Base-by-base conservation (phyloP, 2,329 filamentous ascomycete genomes). In the Talaromyces piceae region DNA sequence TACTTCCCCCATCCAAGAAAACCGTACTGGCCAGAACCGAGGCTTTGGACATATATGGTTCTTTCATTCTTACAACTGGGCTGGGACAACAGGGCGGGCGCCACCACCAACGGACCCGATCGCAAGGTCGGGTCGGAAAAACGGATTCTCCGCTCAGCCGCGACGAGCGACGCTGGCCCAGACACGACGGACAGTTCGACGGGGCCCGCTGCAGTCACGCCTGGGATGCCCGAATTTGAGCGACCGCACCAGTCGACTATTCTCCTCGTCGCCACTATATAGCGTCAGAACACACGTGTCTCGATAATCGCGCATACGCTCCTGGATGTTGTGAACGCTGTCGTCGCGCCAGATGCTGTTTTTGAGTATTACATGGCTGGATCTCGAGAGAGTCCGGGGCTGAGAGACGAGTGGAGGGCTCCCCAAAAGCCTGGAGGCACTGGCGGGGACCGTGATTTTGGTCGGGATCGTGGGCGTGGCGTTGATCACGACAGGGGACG, bases 341-440 rank as follows among this genome's bases (percentile, higher is more conserved):
- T 31, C n/a, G 16, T 49, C 30, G 30, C 49, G 45, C 52, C 67
- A 64, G 65, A 75, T 76, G 73, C 66, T 59, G 70, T 60, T 63
- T 63, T 62, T 62, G 57, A 57, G 59, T 61, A 62, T 64, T 69
- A 70, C 67, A 76, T 76, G 73, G 73, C 73, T 69, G 71, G 70
- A 65, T 72, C 71, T 64, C 69, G 66, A 67, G 68, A 67, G 67
- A 74, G 70, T 68, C 71, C 72, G 64, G 68, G 69, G 63, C 68
- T 75, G 71, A 76, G 68, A 72, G 69, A 75, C 64, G 66, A 74
- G 67, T 73, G 73, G 73, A 74, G 69, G 67, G 67, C 63, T 62
- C 64, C 72, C 63, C 66, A 65, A 59, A 67, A 73, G 56, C 61
- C 60, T 54, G 63, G 64, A 62, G 64, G 67, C 47, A 62, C 59